Percentiles rank a stretch among this genome's conserved stretches.
Conservation (phyloP, 2,329 filamentous ascomycete genomes). For the Diatrype stigma region DNA sequence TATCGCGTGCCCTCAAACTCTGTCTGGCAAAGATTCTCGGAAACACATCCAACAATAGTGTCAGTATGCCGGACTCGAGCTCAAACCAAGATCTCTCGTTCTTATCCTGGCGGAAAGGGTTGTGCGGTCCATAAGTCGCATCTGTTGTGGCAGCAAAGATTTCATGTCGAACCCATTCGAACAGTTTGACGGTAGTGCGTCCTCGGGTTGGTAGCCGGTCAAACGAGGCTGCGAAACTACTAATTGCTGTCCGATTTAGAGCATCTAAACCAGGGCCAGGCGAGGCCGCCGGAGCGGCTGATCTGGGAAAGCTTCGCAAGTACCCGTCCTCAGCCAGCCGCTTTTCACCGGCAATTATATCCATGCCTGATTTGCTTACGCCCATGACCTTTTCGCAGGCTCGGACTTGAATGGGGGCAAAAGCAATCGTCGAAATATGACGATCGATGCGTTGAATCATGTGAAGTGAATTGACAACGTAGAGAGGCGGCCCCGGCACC, state of each 20-base stretch:
- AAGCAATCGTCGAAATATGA: neutral
- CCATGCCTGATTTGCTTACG: neutral
- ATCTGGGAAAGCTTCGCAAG: constrained; percentile 11
- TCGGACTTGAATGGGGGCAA: neutral
- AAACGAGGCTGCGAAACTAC: constrained; percentile 10
- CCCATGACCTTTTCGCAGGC: neutral
- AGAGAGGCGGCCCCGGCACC: constrained; percentile 10
- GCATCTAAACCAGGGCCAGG: constrained; percentile 13
- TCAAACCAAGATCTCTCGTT: constrained; percentile 11
- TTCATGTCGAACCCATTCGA: constrained; percentile 14
- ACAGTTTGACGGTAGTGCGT: constrained; percentile 9
- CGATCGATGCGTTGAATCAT: neutral
- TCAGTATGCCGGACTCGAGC: constrained; percentile 13
- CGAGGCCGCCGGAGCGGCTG: constrained; percentile 7
- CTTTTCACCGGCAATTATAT: neutral
- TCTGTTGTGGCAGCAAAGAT: constrained; percentile 14
- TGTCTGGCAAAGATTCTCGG: constrained; percentile 5
- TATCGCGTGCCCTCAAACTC: constrained; percentile 10
- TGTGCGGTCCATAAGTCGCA: constrained; percentile 16
- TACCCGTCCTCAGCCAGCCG: constrained; percentile 4
- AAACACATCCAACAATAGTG: constrained; percentile 8
- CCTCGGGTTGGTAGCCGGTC: constrained; percentile 1
- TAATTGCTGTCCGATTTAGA: constrained; percentile 11
- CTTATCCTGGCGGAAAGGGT: too few relatives aligned
- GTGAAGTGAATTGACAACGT: constrained; percentile 7